phyloP scores from a whole-genome alignment of 1,284 basidiomycete genomes.

The Golubevia sp. region DNA sequence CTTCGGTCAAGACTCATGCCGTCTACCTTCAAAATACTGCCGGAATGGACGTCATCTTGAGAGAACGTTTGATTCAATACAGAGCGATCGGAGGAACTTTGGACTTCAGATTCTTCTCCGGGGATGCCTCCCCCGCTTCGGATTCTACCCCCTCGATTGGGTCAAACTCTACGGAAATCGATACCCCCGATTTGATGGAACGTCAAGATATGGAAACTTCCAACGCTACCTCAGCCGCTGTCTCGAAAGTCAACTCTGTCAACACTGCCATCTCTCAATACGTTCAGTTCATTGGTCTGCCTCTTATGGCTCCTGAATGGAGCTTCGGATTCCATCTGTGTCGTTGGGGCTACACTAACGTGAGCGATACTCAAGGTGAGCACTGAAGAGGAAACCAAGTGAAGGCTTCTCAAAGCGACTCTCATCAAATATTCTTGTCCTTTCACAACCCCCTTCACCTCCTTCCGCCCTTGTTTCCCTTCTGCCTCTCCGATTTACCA shows the following conservation, averaged over 20 bases:
- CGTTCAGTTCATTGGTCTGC: slow-evolving; percentile 31
- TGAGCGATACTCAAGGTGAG: slow-evolving; percentile 19
- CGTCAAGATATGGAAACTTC: no score
- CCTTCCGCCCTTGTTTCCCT: neutral
- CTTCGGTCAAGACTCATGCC: slow-evolving; percentile 20
- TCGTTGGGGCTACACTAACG: slow-evolving; percentile 38
- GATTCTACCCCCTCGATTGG: neutral
- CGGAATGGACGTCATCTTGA: slow-evolving; percentile 36
- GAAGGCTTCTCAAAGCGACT: no score
- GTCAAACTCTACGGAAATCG: no score
- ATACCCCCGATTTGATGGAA: no score
- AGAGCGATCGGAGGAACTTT: slow-evolving; percentile 40
- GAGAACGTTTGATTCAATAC: slow-evolving; percentile 31
- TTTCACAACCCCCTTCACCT: neutral
- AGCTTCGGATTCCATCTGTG: slow-evolving; percentile 41
- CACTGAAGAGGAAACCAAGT: no score
- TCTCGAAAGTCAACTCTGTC: slow-evolving; percentile 12
- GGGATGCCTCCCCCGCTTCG: slow-evolving; percentile 4
- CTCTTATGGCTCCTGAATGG: slow-evolving; percentile 32
- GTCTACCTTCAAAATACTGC: slow-evolving; percentile 30
- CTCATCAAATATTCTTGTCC: no score
- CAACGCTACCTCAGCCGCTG: no score
- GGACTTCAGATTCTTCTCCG: slow-evolving; percentile 39
- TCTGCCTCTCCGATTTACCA: no score
- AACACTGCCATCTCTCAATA: slow-evolving; percentile 38